A percentile compares a stretch with the other conserved stretches of the same genome.
phyloP scores from a whole-genome alignment of 257 asterid species.

The Solanum corneliomulleri region DNA sequence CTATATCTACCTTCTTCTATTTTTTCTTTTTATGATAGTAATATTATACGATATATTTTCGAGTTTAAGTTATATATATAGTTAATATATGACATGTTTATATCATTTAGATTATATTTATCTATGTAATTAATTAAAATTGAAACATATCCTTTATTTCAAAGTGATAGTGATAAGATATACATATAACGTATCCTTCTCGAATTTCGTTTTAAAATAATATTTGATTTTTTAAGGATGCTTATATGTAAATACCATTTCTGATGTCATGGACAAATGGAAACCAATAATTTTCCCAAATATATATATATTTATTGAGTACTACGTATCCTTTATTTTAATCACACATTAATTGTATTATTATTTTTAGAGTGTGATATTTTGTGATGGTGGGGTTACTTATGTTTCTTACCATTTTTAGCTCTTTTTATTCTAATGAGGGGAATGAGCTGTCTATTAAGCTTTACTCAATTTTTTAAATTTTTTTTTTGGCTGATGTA shows the following conservation, averaged over 20 bases:
- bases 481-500: neutral
- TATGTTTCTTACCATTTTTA: slow-evolving; percentile 17
- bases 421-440: slow-evolving; percentile 12
- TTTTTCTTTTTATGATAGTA: neutral
- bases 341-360: neutral
- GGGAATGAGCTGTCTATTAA: slow-evolving; percentile 31
- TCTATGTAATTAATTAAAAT: neutral
- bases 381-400: slow-evolving; percentile 29
- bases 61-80: neutral
- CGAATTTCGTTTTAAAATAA: neutral
- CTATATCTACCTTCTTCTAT: neutral
- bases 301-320: neutral
- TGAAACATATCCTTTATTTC: fast-evolving
- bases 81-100: neutral
- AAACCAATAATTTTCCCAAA: neutral
- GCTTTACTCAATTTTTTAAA: neutral
- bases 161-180: neutral
- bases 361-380: slow-evolving; percentile 6
- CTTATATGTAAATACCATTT: neutral
- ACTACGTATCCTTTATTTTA: neutral
- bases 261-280: neutral
- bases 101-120: neutral
- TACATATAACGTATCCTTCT: fast-evolving
- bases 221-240: neutral
- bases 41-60: neutral